Conservation (phyloP, 192 early-diverging fungal species). For the Coemansia sp. region DNA sequence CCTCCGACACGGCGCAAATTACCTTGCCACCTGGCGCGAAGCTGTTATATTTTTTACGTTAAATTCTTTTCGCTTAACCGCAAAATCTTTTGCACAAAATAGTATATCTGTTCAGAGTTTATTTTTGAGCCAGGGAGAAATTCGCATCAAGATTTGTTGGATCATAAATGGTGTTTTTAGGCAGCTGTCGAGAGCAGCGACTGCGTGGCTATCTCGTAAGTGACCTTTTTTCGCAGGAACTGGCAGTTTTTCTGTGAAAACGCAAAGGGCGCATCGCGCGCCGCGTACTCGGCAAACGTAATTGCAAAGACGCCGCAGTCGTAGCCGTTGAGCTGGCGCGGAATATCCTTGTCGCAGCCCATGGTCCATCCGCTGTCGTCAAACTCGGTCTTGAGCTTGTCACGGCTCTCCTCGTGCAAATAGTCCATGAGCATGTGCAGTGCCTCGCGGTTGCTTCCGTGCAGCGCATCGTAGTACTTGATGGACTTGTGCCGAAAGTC, state of each 20-base stretch:
- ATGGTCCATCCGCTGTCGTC: constrained; percentile 69
- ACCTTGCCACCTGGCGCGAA: too few relatives aligned
- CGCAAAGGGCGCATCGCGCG: constrained; percentile 61
- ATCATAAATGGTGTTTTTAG: neutral
- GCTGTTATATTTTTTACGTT: too few relatives aligned
- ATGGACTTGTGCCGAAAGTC: constrained; percentile 63
- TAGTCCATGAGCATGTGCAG: constrained; percentile 61
- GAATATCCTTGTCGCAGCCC: constrained; percentile 70
- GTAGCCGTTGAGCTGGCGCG: constrained; percentile 81
- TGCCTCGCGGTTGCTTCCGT: constrained; percentile 60
- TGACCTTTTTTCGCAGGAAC: constrained; percentile 69
- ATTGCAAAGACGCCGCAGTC: constrained; percentile 96
- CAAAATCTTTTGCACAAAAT: too few relatives aligned
- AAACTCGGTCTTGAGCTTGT: constrained; percentile 68
- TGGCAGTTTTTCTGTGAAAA: constrained; percentile 77
- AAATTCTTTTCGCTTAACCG: too few relatives aligned
- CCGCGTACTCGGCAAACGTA: constrained; percentile 77
- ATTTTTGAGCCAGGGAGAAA: too few relatives aligned
- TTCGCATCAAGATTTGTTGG: too few relatives aligned
- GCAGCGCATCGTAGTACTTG: constrained; percentile 83
- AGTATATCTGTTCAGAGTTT: too few relatives aligned
- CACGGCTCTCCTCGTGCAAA: constrained; percentile 65
- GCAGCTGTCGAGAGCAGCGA: constrained; percentile 17
- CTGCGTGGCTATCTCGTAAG: constrained; percentile 69
- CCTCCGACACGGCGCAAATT: too few relatives aligned